phyloP scores from a whole-genome alignment of 805 yeast genomes.

The Metschnikowia sp. region DNA sequence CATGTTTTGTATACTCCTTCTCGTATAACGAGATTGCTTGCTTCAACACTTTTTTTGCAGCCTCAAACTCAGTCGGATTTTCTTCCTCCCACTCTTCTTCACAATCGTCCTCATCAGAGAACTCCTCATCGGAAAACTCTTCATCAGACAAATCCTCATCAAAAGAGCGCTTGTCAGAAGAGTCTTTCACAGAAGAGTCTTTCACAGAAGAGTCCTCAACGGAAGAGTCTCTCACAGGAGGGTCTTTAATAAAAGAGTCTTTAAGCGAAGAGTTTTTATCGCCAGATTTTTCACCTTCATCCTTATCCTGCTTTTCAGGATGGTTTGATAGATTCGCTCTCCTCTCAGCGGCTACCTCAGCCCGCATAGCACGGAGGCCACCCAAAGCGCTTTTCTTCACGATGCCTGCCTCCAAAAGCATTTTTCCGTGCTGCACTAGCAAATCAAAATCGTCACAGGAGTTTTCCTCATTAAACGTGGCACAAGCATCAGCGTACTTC shows the following conservation, averaged over 20 bases:
- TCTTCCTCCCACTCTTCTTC: slow-evolving; percentile 2
- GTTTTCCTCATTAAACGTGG: slow-evolving; percentile 42
- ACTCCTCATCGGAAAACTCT: too few relatives aligned
- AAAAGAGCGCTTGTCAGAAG: too few relatives aligned
- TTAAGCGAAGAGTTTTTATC: slow-evolving; percentile 10
- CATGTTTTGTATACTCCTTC: slow-evolving; percentile 20
- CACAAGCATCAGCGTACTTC: slow-evolving; percentile 72
- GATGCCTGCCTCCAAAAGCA: slow-evolving; percentile 75
- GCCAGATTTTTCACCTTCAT: slow-evolving; percentile 15
- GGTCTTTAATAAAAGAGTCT: too few relatives aligned
- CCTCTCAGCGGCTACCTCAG: slow-evolving; percentile 5
- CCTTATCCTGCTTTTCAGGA: slow-evolving; percentile 14
- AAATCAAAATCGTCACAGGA: slow-evolving; percentile 71
- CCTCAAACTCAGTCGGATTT: slow-evolving; percentile 71
- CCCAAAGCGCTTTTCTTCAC: slow-evolving; percentile 75
- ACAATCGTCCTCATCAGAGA: too few relatives aligned
- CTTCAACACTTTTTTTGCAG: slow-evolving; percentile 86
- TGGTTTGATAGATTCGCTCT: slow-evolving; percentile 16
- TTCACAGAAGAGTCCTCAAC: too few relatives aligned
- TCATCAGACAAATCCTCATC: too few relatives aligned
- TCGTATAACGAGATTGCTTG: slow-evolving; percentile 67
- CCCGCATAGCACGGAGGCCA: slow-evolving; percentile 6
- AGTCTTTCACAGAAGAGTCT: too few relatives aligned
- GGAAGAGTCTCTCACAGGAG: too few relatives aligned
- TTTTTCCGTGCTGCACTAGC: slow-evolving; percentile 71